Conservation (phyloP, 2,329 filamentous ascomycete species). For the Apiospora phragmitis region DNA sequence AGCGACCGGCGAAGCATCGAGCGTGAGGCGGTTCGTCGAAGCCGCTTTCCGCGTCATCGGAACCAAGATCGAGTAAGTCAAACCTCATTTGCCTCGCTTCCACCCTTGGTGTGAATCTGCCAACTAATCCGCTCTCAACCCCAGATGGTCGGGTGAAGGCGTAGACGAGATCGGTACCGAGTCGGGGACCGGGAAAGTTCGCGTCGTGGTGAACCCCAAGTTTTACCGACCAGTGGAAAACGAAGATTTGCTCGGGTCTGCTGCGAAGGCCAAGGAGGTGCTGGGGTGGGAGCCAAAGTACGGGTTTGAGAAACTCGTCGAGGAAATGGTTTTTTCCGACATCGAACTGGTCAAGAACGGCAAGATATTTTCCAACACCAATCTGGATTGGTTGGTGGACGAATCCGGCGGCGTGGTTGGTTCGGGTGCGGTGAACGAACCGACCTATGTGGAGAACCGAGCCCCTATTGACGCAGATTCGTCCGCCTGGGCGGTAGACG, state of each 20-base stretch:
- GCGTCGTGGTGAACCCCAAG: constrained; percentile 2
- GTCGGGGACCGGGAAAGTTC: background rate
- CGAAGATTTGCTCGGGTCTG: background rate
- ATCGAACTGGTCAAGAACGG: constrained; percentile 4
- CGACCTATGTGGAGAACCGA: too few relatives aligned
- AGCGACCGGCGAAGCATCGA: background rate
- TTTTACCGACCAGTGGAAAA: constrained; percentile 5
- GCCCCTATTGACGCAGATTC: too few relatives aligned
- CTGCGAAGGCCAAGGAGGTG: constrained; percentile 5
- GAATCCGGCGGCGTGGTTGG: background rate
- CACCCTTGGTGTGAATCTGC: background rate
- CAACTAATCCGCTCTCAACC: background rate
- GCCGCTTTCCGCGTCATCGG: constrained; percentile 1
- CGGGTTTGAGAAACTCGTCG: background rate
- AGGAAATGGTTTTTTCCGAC: background rate
- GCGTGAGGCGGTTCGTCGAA: constrained; percentile 3
- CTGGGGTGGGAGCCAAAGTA: constrained; percentile 1
- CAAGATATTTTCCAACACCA: background rate
- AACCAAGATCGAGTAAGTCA: constrained; percentile 6
- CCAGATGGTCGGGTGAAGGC: background rate
- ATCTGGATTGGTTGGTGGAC: constrained; percentile 5
- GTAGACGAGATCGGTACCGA: constrained; percentile 3
- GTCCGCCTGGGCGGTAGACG: too few relatives aligned
- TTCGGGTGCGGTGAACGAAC: too few relatives aligned
- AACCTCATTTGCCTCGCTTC: too few relatives aligned